These are phyloP conservation scores for Lepidopterella palustris DNA, from an alignment of 495 filamentous ascomycete species.

Conservation along the genomic window DNA sequence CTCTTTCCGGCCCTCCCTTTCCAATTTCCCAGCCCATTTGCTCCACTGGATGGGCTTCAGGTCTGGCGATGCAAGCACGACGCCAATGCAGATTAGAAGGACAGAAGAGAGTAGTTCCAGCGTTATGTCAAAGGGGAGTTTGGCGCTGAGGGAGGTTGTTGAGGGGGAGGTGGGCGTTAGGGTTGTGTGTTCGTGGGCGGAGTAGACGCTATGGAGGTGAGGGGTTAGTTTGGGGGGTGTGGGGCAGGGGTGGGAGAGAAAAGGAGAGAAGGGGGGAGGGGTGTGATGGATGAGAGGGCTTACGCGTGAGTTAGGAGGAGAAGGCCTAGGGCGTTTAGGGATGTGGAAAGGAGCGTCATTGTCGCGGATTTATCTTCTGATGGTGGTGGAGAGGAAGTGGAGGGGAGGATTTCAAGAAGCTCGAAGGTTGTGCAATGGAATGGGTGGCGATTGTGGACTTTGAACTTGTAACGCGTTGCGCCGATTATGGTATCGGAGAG, in stretches of 20 bases:
- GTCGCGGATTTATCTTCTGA: too few species aligned
- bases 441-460: too few species aligned
- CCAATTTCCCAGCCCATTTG: slow-evolving; percentile 37
- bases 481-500: too few species aligned
- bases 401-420: too few species aligned
- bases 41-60: slow-evolving; percentile 41
- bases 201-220: slow-evolving; percentile 37
- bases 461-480: too few species aligned
- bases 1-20: slow-evolving; percentile 24
- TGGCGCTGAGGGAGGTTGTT: slow-evolving; percentile 15
- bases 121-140: slow-evolving; percentile 39
- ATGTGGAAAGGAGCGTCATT: slow-evolving; percentile 32
- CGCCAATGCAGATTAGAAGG: slow-evolving; percentile 36
- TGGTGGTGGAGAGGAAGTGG: too few species aligned
- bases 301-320: slow-evolving; percentile 43
- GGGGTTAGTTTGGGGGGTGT: slow-evolving; percentile 16
- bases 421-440: too few species aligned
- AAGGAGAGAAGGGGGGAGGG: not conserved
- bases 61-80: slow-evolving; percentile 33
- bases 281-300: slow-evolving; percentile 1
- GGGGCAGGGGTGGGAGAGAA: slow-evolving; percentile 1
- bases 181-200: slow-evolving; percentile 40
- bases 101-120: slow-evolving; percentile 39
- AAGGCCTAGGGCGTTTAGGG: slow-evolving; percentile 34
- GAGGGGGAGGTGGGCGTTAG: slow-evolving; percentile 17